phyloP scores from a whole-genome alignment of 225 moss, liverwort and hornwort species.

The Lunularia cruciata region DNA sequence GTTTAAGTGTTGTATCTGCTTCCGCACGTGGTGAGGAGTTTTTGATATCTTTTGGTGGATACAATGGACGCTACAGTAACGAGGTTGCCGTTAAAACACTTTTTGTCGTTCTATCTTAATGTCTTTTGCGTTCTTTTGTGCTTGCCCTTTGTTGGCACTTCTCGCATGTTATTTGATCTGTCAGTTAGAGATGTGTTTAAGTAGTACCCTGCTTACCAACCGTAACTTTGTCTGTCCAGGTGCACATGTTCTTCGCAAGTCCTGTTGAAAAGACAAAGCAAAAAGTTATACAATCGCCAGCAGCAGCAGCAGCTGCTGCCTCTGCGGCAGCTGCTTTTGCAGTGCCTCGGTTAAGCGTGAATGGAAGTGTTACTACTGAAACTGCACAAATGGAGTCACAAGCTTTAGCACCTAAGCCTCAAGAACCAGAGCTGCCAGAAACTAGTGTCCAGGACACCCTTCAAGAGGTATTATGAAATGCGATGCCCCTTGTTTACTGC shows the following conservation, averaged over 20 bases:
- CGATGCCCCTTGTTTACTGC: too few relatives aligned
- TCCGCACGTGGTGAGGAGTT: slow-evolving; percentile 39
- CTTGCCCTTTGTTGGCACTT: too few relatives aligned
- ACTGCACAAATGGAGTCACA: slow-evolving; percentile 16
- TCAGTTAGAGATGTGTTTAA: background rate
- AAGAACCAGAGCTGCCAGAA: slow-evolving; percentile 38
- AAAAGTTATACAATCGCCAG: slow-evolving; percentile 51
- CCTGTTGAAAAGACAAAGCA: slow-evolving; percentile 48
- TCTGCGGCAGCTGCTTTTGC: slow-evolving; percentile 53
- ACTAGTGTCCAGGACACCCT: slow-evolving; percentile 23
- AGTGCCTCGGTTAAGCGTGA: slow-evolving; percentile 30
- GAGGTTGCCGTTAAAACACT: slow-evolving; percentile 36
- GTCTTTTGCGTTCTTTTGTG: background rate
- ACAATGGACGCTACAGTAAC: slow-evolving; percentile 87
- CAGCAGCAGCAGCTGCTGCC: slow-evolving; percentile 61
- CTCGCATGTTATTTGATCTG: background rate
- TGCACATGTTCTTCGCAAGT: slow-evolving; percentile 65
- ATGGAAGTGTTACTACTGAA: slow-evolving; percentile 15
- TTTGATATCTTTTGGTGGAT: slow-evolving; percentile 91
- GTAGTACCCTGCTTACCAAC: background rate
- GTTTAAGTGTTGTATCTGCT: slow-evolving; percentile 68
- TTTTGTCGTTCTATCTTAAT: background rate
- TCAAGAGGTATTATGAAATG: slow-evolving; percentile 11
- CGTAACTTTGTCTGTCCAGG: slow-evolving; percentile 22
- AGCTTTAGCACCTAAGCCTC: slow-evolving; percentile 17